phyloP scores from a whole-genome alignment of 2,329 filamentous ascomycete species.

The Hypomyces rosellus region DNA sequence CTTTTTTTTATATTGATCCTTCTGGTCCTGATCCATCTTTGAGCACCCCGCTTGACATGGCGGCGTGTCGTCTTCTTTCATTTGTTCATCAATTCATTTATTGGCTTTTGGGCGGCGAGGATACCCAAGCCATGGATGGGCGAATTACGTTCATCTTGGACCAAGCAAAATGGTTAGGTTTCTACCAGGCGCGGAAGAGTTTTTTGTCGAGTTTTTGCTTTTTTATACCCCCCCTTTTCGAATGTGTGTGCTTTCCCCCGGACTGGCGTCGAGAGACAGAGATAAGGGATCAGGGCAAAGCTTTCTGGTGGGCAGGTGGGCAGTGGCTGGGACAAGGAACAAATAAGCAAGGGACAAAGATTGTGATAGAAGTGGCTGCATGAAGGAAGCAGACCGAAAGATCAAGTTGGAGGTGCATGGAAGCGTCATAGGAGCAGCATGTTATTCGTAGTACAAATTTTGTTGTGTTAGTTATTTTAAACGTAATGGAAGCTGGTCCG shows the following conservation, averaged over 20 bases:
- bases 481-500: slow-evolving; percentile 9
- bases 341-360: not conserved
- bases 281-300: not conserved
- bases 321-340: not conserved
- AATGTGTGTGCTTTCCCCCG: not conserved
- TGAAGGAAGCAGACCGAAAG: not conserved
- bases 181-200: no score
- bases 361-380: not conserved
- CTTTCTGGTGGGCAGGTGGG: not conserved
- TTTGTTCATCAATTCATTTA: not conserved
- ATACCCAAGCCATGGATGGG: not conserved
- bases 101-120: not conserved
- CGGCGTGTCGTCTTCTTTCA: not conserved
- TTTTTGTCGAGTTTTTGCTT: not conserved
- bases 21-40: not conserved
- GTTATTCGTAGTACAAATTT: not conserved
- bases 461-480: slow-evolving; percentile 9
- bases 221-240: not conserved
- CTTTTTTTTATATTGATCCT: not conserved
- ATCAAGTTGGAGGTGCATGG: no score
- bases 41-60: not conserved
- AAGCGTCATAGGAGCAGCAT: no score
- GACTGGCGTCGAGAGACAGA: not conserved
- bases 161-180: slow-evolving; percentile 1
- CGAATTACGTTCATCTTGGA: not conserved